These are phyloP conservation scores for Flaveria trinervia DNA, from an alignment of 129 eudicot species.

Conservation along the genomic window DNA sequence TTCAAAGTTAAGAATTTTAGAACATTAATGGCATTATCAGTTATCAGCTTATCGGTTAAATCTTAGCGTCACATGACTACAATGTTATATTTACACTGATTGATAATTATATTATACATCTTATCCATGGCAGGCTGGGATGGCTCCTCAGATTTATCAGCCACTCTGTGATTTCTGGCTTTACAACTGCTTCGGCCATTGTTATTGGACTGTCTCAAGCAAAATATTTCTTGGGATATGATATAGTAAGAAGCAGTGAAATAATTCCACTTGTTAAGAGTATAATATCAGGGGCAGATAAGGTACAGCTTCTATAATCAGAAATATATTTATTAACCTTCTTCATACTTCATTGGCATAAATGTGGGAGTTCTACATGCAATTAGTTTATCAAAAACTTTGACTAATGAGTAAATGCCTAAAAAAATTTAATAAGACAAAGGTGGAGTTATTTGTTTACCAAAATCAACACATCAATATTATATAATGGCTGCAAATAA, in stretches of 20 bases:
- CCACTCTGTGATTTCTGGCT: constrained; percentile 99
- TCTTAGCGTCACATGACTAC: neutral
- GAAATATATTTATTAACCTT: neutral
- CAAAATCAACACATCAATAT: neutral
- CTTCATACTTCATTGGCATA: neutral
- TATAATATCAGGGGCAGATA: constrained; percentile 67
- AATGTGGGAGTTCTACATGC: neutral
- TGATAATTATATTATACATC: neutral
- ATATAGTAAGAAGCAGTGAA: constrained; percentile 71
- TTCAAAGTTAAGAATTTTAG: neutral
- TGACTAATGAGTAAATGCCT: neutral
- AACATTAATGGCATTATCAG: neutral
- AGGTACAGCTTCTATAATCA: constrained; percentile 47
- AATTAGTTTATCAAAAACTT: neutral
- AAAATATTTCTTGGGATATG: constrained; percentile 90
- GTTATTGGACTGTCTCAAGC: constrained; percentile 98
- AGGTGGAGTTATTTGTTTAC: neutral
- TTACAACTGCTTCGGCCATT: constrained; percentile 95
- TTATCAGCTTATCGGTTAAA: neutral
- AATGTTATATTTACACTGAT: constrained; percentile 15
- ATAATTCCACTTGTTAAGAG: constrained; percentile 83
- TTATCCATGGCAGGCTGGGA: constrained; percentile 71
- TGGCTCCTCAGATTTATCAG: constrained; percentile 97
- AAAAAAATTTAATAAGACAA: neutral
- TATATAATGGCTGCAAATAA: neutral